phyloP scores from a whole-genome alignment of 345 rosid genomes.

The Lepidium sativum region DNA sequence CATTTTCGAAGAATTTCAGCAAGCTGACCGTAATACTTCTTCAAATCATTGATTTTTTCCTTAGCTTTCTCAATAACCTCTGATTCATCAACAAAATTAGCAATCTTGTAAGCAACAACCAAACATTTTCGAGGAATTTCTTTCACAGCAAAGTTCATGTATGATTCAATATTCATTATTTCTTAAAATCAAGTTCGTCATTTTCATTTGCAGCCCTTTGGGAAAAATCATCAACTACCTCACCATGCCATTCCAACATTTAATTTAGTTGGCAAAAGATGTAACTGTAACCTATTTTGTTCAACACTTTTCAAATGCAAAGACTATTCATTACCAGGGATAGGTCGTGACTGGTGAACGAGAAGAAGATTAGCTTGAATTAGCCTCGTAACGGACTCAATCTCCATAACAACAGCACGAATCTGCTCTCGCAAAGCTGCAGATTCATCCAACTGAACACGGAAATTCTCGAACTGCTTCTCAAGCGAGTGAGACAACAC shows the following conservation, averaged over 20 bases:
- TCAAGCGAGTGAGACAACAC: conserved; percentile 38
- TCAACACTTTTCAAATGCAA: neutral
- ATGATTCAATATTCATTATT: no score
- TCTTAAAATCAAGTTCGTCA: neutral
- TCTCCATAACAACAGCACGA: conserved; percentile 59
- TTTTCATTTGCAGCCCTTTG: neutral
- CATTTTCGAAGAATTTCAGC: conserved; percentile 46
- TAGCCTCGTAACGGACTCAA: conserved; percentile 63
- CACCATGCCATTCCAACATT: no score
- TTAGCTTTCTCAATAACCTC: conserved; percentile 68
- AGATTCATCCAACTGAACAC: conserved; percentile 63
- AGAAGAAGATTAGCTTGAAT: conserved; percentile 74
- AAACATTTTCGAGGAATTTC: neutral
- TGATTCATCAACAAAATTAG: conserved; percentile 19
- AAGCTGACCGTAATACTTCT: conserved; percentile 47
- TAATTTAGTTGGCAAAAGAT: no score
- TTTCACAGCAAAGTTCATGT: no score
- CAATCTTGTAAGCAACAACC: neutral
- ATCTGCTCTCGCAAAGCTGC: conserved; percentile 68
- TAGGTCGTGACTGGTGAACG: conserved; percentile 78
- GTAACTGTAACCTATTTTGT: neutral
- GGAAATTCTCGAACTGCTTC: conserved; percentile 73
- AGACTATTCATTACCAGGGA: conserved; percentile 46
- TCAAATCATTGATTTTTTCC: conserved; percentile 47
- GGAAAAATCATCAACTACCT: no score